Evolutionary conservation across 345 rosid species (phyloP).

Genomic region (Eucalyptus victrix): DNA sequence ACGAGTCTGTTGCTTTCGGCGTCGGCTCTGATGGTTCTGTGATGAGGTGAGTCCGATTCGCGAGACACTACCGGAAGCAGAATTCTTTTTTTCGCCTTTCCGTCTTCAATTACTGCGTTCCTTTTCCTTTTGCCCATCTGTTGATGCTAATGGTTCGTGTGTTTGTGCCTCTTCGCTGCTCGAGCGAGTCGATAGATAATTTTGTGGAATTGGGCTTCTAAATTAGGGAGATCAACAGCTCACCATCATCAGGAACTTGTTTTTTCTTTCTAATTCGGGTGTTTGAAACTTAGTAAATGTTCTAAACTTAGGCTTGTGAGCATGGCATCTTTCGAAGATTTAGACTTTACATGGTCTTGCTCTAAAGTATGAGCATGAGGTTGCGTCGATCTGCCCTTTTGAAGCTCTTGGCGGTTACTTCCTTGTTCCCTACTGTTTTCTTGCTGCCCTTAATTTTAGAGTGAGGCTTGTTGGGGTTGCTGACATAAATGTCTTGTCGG

Average conservation of each 20-base stretch:
- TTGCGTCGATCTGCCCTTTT: background rate
- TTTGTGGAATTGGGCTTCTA: background rate
- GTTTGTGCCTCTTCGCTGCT: background rate
- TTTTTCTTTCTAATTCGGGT: background rate
- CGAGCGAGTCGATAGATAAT: background rate
- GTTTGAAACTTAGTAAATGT: background rate
- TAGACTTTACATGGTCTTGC: background rate
- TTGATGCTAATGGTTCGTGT: background rate
- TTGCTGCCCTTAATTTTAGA: background rate
- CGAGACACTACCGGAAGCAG: background rate
- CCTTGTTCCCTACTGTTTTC: background rate
- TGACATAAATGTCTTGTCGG: background rate
- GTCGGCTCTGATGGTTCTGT: constrained; percentile 75
- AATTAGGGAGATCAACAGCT: background rate
- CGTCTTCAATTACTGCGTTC: background rate
- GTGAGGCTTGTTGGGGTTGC: background rate
- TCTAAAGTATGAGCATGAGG: background rate
- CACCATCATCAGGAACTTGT: background rate
- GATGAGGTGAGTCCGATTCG: constrained; percentile 30
- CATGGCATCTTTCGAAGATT: background rate
- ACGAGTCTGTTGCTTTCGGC: constrained; percentile 33
- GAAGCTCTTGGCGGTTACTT: background rate
- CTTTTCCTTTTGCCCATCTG: background rate
- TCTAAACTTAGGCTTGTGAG: background rate
- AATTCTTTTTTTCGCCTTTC: background rate